These are phyloP conservation scores for Lichtheimia corymbifera DNA, from an alignment of 371 early-diverging fungal species.

Conservation along the genomic window DNA sequence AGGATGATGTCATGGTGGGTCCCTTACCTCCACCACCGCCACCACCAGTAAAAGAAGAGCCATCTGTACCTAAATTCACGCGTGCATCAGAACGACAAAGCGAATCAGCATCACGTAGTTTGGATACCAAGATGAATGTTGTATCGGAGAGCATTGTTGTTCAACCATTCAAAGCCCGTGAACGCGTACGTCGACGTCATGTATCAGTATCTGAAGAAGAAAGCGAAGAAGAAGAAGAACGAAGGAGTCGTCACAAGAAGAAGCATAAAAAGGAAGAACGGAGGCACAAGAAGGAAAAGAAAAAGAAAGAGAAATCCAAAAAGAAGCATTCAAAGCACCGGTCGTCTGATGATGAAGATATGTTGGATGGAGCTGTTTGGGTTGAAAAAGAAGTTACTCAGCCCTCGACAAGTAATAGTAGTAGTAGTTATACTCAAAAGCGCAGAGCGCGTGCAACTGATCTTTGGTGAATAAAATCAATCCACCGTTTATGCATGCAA, in stretches of 20 bases:
- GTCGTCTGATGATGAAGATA: conserved; percentile 11
- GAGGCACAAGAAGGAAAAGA: conserved; percentile 13
- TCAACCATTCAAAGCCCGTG: conserved; percentile 36
- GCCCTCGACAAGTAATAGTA: not conserved
- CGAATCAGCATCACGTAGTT: not conserved
- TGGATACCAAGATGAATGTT: conserved; percentile 14
- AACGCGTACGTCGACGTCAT: conserved; percentile 25
- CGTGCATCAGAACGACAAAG: conserved; percentile 21
- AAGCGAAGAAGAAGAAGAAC: conserved; percentile 28
- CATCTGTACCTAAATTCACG: conserved; percentile 41
- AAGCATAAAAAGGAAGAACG: conserved; percentile 21
- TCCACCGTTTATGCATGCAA: not conserved
- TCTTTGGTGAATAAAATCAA: conserved; percentile 6
- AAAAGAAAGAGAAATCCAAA: conserved; percentile 17
- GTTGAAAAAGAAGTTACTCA: conserved; percentile 19
- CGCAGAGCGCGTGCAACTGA: not conserved
- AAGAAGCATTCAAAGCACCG: conserved; percentile 15
- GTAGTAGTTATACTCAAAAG: not conserved
- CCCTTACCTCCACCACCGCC: conserved; percentile 41
- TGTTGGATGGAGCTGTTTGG: conserved; percentile 15
- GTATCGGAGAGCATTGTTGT: conserved; percentile 43
- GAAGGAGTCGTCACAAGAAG: conserved; percentile 22
- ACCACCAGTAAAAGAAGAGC: conserved; percentile 7
- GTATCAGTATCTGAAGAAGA: conserved; percentile 37
- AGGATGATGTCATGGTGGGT: conserved; percentile 33